Evolutionary conservation across 2,329 filamentous ascomycete genomes (phyloP), one percentile per base, ranked within the genome.

Genomic region (Diaporthe capsici): DNA sequence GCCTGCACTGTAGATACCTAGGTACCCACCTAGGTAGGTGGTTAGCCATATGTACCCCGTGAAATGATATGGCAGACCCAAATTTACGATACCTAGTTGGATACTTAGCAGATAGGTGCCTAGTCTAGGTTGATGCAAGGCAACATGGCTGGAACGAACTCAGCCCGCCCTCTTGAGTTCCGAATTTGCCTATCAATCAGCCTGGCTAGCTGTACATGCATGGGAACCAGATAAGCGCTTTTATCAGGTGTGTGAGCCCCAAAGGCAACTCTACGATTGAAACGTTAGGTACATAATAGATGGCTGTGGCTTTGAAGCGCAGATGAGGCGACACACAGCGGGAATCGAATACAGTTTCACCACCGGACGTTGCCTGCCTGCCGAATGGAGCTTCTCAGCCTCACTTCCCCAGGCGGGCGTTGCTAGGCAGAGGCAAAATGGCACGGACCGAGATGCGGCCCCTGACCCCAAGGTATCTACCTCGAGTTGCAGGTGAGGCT

Each of bases 391-490:
- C 47, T 39, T 53, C 57, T 73, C 71, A 73, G 71, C 71, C 71
- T 73, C 71, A 73, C 49, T 55, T 55, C 34, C 61, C 68, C 28
- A 47, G 39, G 25, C 22, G 53, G 53, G 53, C 49, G 67, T 73
- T 73, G 44, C 71, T 73, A 65, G 71, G 58, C 71, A 65, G 49
- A 70, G 34, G n/a, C 5, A 7, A 55, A 25, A 49, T 73, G 58
- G 58, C 71, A 73, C 71, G 71, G 71, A 65, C 71, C 71, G 47
- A 47, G 20, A 1, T 55, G 58, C 51, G 58, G 71, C 47, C 71
- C 71, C 49, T 65, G 71, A 47, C n/a, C 58, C n/a, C 49, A 37
- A n/a, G 49, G 15, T 68, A 70, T n/a, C 65, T 55, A 42, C 31
- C 28, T n/a, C 15, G 47, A 34, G 22, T 51, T 44, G 34, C 25